Evolutionary conservation across 495 filamentous ascomycete genomes (phyloP), one percentile per base, ranked within the genome.

Genomic region (Parmelia sp.): DNA sequence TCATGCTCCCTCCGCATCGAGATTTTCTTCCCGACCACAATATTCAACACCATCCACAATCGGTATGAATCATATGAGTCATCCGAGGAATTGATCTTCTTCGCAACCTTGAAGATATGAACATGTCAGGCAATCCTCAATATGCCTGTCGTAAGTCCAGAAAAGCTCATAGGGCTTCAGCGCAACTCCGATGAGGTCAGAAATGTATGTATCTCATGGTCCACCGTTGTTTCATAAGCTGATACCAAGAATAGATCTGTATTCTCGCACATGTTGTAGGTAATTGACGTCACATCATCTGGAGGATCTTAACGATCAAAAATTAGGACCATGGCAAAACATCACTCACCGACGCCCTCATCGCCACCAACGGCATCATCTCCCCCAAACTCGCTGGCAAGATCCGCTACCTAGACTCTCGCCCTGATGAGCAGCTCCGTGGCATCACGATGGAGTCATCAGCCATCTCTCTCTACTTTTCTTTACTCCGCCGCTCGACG

Each of bases 381-480:
- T 97, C 95, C 17, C 89, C 92, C 47, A 97, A 97, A 72, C 78
- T 99, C 67, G 94, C 94, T 67, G 94, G 94, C 72, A 96, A 97
- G 79, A 96, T 97, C 75, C 90, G 94, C 69, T 99, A 96, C 74
- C 86, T 99, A 35, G 94, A 99, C 75, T 96, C 93, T 25, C 84
- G 94, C 53, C 92, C 95, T 19, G 94, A 99, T 78, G 94, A 99
- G 76, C 94, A 99, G 78, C 83, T 91, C 12, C 88, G 94, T 53
- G 95, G 94, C 39, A 99, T 99, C 70, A 99, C 94, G 15, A 99
- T 99, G 94, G 94, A 99, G 75, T 97, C 95, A 0, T 97, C 92
- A 21, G 94, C 94, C 61, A 99, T 99, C 65, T 97, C 95, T 6
- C 78, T 99, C 57, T 94, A 90, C 79, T 97, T 99, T 76, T 92